Evolutionary conservation across 148 eudicot species (phyloP).

Genomic region (Euryodendron excelsum): DNA sequence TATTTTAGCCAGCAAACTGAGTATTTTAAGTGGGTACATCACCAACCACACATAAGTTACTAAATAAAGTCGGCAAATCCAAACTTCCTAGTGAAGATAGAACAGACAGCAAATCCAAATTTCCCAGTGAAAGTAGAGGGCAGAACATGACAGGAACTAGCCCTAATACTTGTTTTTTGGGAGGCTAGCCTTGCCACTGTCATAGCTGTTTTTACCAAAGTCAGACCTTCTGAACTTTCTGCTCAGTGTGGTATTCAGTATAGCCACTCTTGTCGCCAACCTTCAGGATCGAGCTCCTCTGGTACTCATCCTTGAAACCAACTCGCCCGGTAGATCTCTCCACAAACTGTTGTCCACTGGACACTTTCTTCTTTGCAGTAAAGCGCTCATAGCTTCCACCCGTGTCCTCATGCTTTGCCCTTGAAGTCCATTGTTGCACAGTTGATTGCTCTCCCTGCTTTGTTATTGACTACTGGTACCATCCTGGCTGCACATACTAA

Average conservation of each 20-base stretch:
- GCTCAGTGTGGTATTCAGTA: background rate
- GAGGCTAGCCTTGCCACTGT: background rate
- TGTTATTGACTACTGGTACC: background rate
- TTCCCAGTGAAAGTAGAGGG: background rate
- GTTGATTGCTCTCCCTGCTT: background rate
- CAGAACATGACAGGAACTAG: background rate
- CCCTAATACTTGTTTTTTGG: background rate
- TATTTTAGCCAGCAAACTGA: background rate
- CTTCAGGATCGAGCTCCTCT: background rate
- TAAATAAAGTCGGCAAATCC: background rate
- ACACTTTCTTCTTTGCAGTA: background rate
- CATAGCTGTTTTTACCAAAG: background rate
- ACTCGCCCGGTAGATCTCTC: background rate
- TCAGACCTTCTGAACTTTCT: slow-evolving; percentile 1
- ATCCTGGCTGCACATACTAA: background rate
- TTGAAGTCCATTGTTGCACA: slow-evolving; percentile 1
- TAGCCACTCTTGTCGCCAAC: slow-evolving; percentile 6
- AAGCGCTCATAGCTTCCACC: slow-evolving; percentile 3
- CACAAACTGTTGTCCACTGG: background rate
- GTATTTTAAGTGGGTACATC: too few species aligned
- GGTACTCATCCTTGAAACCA: background rate
- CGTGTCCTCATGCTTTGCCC: background rate
- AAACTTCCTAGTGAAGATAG: background rate
- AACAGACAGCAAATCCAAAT: background rate
- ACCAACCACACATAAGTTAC: background rate